Evolutionary conservation across 495 filamentous ascomycete genomes (phyloP).

Genomic region (Ramalina intermedia): DNA sequence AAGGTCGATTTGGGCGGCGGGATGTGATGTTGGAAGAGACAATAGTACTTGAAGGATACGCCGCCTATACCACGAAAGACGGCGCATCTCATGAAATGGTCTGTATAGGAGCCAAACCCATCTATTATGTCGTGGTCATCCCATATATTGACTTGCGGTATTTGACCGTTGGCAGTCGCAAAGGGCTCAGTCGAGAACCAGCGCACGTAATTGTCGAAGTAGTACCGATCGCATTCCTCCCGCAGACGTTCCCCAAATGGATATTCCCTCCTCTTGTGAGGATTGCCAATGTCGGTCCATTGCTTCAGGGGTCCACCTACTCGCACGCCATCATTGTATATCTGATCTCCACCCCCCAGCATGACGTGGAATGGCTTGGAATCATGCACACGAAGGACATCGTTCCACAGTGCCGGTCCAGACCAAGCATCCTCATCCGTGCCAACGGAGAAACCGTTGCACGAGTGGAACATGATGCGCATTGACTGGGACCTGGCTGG

Average conservation of each 20-base stretch:
- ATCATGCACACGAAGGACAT: constrained; percentile 57
- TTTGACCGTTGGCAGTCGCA: constrained; percentile 66
- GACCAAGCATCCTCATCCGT: constrained; percentile 76
- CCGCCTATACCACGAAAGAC: constrained; percentile 88
- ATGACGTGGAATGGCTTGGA: constrained; percentile 81
- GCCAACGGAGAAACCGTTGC: constrained; percentile 90
- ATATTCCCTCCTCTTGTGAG: constrained; percentile 63
- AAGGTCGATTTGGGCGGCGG: constrained; percentile 70
- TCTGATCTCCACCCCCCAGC: constrained; percentile 91
- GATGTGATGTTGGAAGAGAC: constrained; percentile 88
- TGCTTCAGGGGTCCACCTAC: constrained; percentile 60
- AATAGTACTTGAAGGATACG: constrained; percentile 77
- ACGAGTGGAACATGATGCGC: constrained; percentile 92
- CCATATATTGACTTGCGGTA: constrained; percentile 90
- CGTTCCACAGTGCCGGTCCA: constrained; percentile 79
- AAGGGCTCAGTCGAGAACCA: constrained; percentile 85
- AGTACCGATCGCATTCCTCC: constrained; percentile 71
- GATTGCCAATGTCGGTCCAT: constrained; percentile 75
- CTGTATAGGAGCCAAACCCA: constrained; percentile 83
- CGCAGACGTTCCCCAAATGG: constrained; percentile 62
- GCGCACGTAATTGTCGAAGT: constrained; percentile 72
- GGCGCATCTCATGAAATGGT: constrained; percentile 83
- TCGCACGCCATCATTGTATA: constrained; percentile 85
- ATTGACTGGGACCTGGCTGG: constrained; percentile 71
- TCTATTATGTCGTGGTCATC: constrained; percentile 90